Evolutionary conservation across 495 filamentous ascomycete species (phyloP).

Genomic region (Hypomontagnella submonticulosa): DNA sequence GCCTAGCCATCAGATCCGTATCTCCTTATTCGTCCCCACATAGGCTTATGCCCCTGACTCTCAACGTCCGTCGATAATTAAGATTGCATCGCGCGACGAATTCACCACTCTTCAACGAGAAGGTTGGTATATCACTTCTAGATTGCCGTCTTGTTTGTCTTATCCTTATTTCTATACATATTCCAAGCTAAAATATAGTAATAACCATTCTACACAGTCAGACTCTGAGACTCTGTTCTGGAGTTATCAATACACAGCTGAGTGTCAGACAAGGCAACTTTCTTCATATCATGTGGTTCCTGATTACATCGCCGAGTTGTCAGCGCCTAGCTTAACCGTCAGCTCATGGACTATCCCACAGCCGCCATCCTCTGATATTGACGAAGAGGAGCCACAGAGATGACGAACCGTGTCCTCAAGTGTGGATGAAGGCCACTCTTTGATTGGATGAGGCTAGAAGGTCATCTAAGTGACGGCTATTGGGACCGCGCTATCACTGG

Average conservation of each 20-base stretch:
- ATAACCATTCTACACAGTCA: not conserved
- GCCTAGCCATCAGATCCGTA: too few species aligned
- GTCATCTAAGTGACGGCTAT: too few species aligned
- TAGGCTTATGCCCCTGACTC: too few species aligned
- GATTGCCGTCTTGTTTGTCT: not conserved
- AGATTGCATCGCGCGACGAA: not conserved
- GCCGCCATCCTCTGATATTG: too few species aligned
- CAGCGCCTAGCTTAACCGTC: not conserved
- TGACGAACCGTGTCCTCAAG: too few species aligned
- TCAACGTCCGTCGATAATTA: too few species aligned
- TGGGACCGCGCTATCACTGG: too few species aligned
- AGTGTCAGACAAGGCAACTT: conserved; percentile 5
- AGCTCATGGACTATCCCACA: too few species aligned
- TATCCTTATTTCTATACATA: conserved; percentile 10
- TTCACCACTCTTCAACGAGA: conserved; percentile 7
- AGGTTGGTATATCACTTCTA: conserved; percentile 23
- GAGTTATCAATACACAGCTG: not conserved
- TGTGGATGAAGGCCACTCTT: too few species aligned
- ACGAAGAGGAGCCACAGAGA: too few species aligned
- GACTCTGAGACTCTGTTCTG: not conserved
- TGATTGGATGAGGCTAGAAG: too few species aligned
- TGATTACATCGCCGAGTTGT: not conserved
- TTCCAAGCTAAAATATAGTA: not conserved
- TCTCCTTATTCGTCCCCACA: too few species aligned
- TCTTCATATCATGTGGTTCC: conserved; percentile 6